Evolutionary conservation across 1,284 basidiomycete species (phyloP).

Genomic region (Athelia sp.): DNA sequence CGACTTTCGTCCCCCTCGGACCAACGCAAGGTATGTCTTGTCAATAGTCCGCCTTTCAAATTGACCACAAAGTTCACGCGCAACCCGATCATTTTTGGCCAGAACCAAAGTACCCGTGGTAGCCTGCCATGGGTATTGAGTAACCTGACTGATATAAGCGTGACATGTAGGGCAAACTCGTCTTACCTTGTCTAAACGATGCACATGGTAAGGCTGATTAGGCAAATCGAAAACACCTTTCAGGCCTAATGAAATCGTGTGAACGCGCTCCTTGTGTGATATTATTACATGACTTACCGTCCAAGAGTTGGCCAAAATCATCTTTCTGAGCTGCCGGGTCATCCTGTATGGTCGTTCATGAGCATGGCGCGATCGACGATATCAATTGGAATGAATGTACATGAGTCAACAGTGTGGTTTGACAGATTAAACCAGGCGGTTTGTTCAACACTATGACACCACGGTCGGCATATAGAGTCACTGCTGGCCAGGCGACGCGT

Average conservation of each 20-base stretch:
- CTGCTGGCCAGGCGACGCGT: not conserved
- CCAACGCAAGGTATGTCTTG: slow-evolving; percentile 67
- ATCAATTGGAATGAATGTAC: slow-evolving; percentile 1
- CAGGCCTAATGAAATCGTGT: slow-evolving; percentile 28
- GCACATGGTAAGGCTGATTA: slow-evolving; percentile 43
- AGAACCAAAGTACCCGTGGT: slow-evolving; percentile 64
- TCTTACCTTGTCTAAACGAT: slow-evolving; percentile 64
- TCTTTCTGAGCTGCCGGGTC: not conserved
- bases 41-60: slow-evolving; percentile 41
- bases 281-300: not conserved
- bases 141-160: too few relatives aligned
- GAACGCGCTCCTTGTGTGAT: not conserved
- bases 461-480: slow-evolving; percentile 48
- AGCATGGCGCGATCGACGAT: slow-evolving; percentile 7
- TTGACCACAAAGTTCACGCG: slow-evolving; percentile 49
- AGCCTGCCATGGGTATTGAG: too few relatives aligned
- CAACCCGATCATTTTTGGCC: slow-evolving; percentile 38
- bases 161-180: not conserved
- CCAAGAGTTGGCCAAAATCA: slow-evolving; percentile 1
- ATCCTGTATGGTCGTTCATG: slow-evolving; percentile 1
- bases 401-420: slow-evolving; percentile 24
- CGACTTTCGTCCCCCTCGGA: slow-evolving; percentile 44
- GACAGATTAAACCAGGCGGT: slow-evolving; percentile 53
- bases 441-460: slow-evolving; percentile 57
- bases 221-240: slow-evolving; percentile 28